Base-by-base conservation (phyloP, 108 stramenopile genomes). In the Skeletonema tropicum region DNA sequence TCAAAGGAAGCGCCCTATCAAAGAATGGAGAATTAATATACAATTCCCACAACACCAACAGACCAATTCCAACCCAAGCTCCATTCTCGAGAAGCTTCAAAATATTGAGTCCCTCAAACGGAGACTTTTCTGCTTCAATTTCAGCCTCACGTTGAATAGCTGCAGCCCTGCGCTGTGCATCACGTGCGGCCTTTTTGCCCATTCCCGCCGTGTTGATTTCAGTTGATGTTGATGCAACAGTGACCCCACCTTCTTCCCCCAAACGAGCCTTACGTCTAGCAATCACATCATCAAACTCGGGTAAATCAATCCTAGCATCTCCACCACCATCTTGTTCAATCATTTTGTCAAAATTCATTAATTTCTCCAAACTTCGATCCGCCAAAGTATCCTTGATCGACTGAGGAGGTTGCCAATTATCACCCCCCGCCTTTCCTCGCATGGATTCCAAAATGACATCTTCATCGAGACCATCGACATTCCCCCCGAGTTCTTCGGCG, bases 21-120 rank as follows among this genome's bases (percentile, higher is more conserved):
- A 96, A 96, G 64, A 96, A 85, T 7, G 95, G 95, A 59, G 90
- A 89, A 70, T 96, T 96, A 41, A 96, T 85, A 71, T 94, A 96
- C 64, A 94, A 19, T 79, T 96, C 95, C 95, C 95, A 96, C 23
- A 72, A 66, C 9, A 96, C 86, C 67, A 96, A 68, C 10, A 89
- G 25, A 26, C 81, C 89, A 70, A 96, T 96, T 10, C 92, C 89
- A 21, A 73, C 71, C 95, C 95, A 96, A 14, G 95, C 87, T 33
- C 87, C 89, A 60, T 72, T 80, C 84, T 92, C 92, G 6, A 92
- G 64, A 30, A 88, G 48, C 71, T 87, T 74, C 42, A 84, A 41
- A 38, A 81, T 52, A 60, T 73, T 75, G 52, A 81, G 17, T 32
- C 67, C 75, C 57, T 73, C 75, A 66, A 86, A 82, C 32, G 49